Conservation (phyloP, 2,329 filamentous ascomycete genomes). For the Neonectria punicea region DNA sequence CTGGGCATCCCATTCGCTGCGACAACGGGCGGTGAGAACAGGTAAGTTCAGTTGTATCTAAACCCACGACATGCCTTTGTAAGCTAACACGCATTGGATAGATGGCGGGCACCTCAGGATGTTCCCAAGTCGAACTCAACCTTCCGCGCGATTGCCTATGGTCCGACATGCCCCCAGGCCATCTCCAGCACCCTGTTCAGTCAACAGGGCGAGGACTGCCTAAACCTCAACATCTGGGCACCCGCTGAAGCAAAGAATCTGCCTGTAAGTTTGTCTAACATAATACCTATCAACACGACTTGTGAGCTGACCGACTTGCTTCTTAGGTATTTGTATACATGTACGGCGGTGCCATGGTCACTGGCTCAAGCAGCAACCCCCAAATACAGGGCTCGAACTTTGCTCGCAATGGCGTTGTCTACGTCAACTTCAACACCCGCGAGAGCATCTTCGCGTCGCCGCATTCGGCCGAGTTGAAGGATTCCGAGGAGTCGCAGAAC, state of each 20-base stretch:
- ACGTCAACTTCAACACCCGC: constrained; percentile 53
- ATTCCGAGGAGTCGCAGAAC: constrained; percentile 35
- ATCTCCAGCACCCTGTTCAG: constrained; percentile 29
- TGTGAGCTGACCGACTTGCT: background rate
- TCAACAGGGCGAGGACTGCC: constrained; percentile 51
- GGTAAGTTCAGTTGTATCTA: constrained; percentile 25
- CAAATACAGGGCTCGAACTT: constrained; percentile 50
- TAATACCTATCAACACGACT: too few relatives aligned
- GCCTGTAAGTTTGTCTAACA: constrained; percentile 36
- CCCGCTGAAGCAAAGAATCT: constrained; percentile 40
- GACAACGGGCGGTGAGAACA: constrained; percentile 52
- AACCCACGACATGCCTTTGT: background rate
- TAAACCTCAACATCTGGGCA: constrained; percentile 55
- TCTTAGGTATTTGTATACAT: constrained; percentile 52
- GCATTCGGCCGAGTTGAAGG: constrained; percentile 51
- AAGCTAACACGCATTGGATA: constrained; percentile 16
- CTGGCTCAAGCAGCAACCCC: constrained; percentile 52
- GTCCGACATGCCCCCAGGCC: constrained; percentile 39
- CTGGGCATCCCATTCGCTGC: constrained; percentile 53
- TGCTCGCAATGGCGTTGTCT: constrained; percentile 49
- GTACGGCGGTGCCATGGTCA: constrained; percentile 50
- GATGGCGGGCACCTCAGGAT: constrained; percentile 38
- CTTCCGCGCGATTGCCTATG: constrained; percentile 32
- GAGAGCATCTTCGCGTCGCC: constrained; percentile 58
- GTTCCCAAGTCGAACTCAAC: constrained; percentile 24